Base-by-base conservation (phyloP, 495 filamentous ascomycete species). In the Podospora tetraspora region DNA sequence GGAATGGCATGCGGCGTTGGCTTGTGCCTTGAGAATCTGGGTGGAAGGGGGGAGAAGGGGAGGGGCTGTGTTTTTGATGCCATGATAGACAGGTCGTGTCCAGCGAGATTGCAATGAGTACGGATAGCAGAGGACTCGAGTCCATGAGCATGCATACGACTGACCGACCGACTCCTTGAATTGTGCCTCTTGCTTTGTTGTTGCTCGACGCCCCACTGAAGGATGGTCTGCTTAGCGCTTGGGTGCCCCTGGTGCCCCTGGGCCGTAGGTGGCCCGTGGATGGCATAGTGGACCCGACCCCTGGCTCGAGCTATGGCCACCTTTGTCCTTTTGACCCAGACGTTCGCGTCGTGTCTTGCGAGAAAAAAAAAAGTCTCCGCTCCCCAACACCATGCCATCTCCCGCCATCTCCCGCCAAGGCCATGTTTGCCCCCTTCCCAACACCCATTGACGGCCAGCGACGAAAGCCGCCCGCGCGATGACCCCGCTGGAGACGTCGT, bases 1-100 rank as follows among this genome's bases (percentile, higher is more conserved):
- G 43, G 43, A 71, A 73, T 71, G 63, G 61, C 34, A 66, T 58
- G 61, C 29, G 67, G 66, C 61, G 67, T 69, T 64, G 57, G 58
- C 58, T 66, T 57, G 16, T 59, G 22, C 3, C 6, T 8, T 16
- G 19, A 60, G 59, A 60, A 57, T 21, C 24, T 25, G 30, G 30
- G 30, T 57, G 19, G 52, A 66, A 66, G 57, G 27, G 64, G 64
- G 57, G 56, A 16, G 9, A 6, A 29, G 32, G 56, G 25, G 9
- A 6, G 60, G 32, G 8, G 19, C 3, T 62, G 24, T 7, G 32
- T 29, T 27, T 61, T 25, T 29, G 43, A 52, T n/a, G 43, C 43
- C 43, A 52, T 52, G 43, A n/a, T 52, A n/a, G 43, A 52, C n/a
- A n/a, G 43, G 43, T n/a, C 19, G 19, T 52, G 32, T 19, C 19